Base-by-base conservation (phyloP, 805 yeast genomes). In the Metschnikowia lunata region DNA sequence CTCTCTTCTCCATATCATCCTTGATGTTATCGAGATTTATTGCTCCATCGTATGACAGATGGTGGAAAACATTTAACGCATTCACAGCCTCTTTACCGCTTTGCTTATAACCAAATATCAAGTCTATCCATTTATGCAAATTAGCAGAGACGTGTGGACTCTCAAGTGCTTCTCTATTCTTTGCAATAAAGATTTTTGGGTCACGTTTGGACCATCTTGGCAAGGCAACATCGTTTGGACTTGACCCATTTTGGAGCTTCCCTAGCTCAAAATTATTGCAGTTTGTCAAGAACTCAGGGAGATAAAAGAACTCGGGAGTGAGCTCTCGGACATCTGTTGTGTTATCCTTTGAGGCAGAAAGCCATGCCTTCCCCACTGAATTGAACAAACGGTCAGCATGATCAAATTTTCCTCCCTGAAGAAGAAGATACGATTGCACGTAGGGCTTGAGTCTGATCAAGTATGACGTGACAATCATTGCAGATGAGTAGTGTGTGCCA, bases 401-500 rank as follows among this genome's bases (percentile, higher is more conserved):
- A 50, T 88, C 96, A 67, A 88, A 87, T 44, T 78, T 82, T 0
- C 96, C 96, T 10, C 93, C 96, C 67, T 88, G 97, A 7, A 89
- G 64, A 14, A 86, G 58, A 34, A 87, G 62, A 56, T 85, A 88
- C 0, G 95, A 83, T 42, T 85, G 86, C 2, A 85, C 91, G 62
- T 80, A 86, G 0, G 97, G 97, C 49, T 82, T 77, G 26, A 88
- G 54, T 39, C 97, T 70, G 32, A 88, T 86, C 50, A 88, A 61
- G 54, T 77, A 88, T 0, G 93, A 84, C 0, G 95, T 76, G 2
- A 88, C 96, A 57, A 88, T 88, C 97, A 88, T 89, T 0, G 96
- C 95, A 0, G 95, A 86, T 0, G 96, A 88, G 59, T 88, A 88
- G 61, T 88, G 97, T 0, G 97, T 89, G 2, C 97, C 97, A 57